Conservation (phyloP, 2,329 filamentous ascomycete species). For the Verticillium albo-atrum region DNA sequence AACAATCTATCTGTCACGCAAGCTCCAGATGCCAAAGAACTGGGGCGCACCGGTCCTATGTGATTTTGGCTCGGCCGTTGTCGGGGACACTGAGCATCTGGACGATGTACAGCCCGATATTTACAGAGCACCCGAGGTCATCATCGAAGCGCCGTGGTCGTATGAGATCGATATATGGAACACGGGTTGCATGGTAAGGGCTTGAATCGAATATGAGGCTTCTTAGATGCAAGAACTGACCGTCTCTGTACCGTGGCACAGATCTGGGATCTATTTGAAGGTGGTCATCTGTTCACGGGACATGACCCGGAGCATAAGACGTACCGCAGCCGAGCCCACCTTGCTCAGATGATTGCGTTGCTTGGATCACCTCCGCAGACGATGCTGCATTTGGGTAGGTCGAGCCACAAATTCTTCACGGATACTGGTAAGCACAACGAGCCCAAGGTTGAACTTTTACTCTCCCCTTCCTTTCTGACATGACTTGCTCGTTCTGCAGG, state of each 20-base stretch:
- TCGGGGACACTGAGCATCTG: constrained; percentile 25
- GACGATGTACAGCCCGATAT: constrained; percentile 33
- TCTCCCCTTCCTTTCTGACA: background rate
- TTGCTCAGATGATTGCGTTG: constrained; percentile 42
- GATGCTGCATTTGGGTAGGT: constrained; percentile 25
- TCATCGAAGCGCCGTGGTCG: constrained; percentile 38
- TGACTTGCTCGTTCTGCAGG: constrained; percentile 16
- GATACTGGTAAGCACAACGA: constrained; percentile 21
- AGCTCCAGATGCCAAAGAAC: constrained; percentile 26
- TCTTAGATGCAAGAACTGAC: background rate
- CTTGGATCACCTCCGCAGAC: constrained; percentile 35
- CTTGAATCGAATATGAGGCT: background rate
- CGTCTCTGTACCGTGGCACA: constrained; percentile 13
- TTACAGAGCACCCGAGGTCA: constrained; percentile 41
- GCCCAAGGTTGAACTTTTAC: background rate
- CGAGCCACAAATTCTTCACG: constrained; percentile 32
- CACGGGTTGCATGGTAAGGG: constrained; percentile 9
- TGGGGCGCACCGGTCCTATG: constrained; percentile 34
- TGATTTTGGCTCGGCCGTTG: constrained; percentile 43
- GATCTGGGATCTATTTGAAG: constrained; percentile 47
- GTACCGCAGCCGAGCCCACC: constrained; percentile 39
- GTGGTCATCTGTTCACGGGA: constrained; percentile 36
- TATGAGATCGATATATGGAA: constrained; percentile 49
- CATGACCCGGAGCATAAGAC: constrained; percentile 28
- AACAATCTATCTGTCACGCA: constrained; percentile 36